Percentiles rank a stretch among this genome's conserved stretches.
Evolutionary conservation across 1,284 basidiomycete genomes (phyloP).

Genomic region (Pseudozyma pruni): DNA sequence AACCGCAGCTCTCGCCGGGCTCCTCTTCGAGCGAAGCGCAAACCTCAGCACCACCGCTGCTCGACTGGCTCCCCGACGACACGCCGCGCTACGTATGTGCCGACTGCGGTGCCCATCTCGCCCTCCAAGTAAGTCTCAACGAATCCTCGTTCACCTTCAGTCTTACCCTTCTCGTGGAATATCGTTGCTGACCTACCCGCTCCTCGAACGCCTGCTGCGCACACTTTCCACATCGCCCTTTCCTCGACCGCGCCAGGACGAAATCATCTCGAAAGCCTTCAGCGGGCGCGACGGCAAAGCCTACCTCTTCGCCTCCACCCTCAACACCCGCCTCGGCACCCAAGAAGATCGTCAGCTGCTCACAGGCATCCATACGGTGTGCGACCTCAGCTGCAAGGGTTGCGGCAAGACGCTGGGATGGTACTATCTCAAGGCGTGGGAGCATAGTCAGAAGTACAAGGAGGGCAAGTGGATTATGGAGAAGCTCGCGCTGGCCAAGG

Average conservation of each 20-base stretch:
- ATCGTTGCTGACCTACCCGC: not conserved
- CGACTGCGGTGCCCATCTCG: slow-evolving; percentile 57
- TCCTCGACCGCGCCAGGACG: slow-evolving; percentile 78
- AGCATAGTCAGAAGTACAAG: slow-evolving; percentile 84
- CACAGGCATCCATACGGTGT: slow-evolving; percentile 82
- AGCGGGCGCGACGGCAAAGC: slow-evolving; percentile 84
- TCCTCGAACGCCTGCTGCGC: no score
- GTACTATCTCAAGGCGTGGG: slow-evolving; percentile 84
- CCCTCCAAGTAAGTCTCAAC: slow-evolving; percentile 44
- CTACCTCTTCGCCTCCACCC: slow-evolving; percentile 80
- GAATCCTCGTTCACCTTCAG: not conserved
- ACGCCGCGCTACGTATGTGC: slow-evolving; percentile 57
- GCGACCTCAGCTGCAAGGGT: slow-evolving; percentile 80
- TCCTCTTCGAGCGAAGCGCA: not conserved
- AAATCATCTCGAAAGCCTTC: slow-evolving; percentile 85
- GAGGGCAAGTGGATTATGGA: slow-evolving; percentile 83
- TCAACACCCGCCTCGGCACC: slow-evolving; percentile 79
- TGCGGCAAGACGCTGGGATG: slow-evolving; percentile 83
- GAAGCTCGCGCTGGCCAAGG: slow-evolving; percentile 80
- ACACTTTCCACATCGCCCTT: not conserved
- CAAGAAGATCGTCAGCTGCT: slow-evolving; percentile 81
- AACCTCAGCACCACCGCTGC: not conserved
- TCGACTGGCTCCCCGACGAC: slow-evolving; percentile 24
- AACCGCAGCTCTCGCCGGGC: not conserved
- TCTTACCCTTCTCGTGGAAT: not conserved